Evolutionary conservation across 176 grass and related monocot genomes (phyloP).

Genomic region (Pontederia paniculata): DNA sequence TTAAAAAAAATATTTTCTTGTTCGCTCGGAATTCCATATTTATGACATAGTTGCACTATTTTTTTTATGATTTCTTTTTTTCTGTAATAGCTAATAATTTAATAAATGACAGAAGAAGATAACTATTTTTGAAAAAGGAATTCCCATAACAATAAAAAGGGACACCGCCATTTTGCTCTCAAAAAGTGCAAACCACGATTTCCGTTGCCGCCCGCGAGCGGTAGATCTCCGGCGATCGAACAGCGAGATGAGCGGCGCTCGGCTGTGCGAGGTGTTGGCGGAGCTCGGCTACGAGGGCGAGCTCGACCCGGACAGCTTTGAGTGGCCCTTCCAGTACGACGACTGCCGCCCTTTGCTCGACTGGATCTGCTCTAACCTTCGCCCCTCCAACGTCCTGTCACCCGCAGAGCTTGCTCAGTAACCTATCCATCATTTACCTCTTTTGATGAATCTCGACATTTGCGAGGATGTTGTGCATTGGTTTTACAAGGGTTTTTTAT

Average conservation of each 20-base stretch:
- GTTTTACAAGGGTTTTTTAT: neutral
- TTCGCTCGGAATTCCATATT: too few relatives aligned
- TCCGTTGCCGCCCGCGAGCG: neutral
- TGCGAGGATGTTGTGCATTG: too few relatives aligned
- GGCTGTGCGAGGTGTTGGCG: slow-evolving; percentile 58
- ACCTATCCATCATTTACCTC: neutral
- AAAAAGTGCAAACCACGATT: too few relatives aligned
- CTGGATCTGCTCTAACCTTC: slow-evolving; percentile 99
- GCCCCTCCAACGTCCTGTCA: slow-evolving; percentile 92
- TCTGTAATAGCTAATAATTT: too few relatives aligned
- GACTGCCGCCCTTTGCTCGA: slow-evolving; percentile 76
- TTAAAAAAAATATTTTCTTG: too few relatives aligned
- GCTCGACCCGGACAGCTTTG: slow-evolving; percentile 88
- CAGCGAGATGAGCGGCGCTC: slow-evolving; percentile 58
- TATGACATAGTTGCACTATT: too few relatives aligned
- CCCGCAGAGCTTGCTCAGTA: slow-evolving; percentile 73
- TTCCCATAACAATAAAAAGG: too few relatives aligned
- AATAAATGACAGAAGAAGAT: too few relatives aligned
- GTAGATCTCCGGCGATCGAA: neutral
- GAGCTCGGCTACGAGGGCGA: slow-evolving; percentile 89
- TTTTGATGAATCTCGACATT: neutral
- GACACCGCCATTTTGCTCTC: too few relatives aligned
- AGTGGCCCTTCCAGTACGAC: slow-evolving; percentile 99
- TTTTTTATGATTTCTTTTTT: too few relatives aligned
- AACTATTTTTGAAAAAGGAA: too few relatives aligned